phyloP scores from a whole-genome alignment of 2,329 filamentous ascomycete species.

The Fusarium denticulatum region DNA sequence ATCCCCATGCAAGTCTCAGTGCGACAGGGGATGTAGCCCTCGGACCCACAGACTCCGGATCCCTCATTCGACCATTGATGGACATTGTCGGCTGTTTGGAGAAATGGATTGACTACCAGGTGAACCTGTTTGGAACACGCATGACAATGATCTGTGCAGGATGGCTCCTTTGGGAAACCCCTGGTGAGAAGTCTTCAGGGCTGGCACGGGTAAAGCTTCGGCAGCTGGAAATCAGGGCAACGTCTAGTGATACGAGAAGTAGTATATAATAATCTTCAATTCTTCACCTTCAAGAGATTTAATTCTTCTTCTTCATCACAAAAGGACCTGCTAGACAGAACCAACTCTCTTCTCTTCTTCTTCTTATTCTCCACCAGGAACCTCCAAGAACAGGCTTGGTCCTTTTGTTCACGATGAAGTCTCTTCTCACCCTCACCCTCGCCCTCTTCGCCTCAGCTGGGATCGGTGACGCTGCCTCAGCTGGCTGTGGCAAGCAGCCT shows the following conservation, averaged over 20 bases:
- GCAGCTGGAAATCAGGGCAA: neutral
- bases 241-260: neutral
- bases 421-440: conserved; percentile 13
- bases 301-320: neutral
- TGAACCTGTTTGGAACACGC: conserved; percentile 1
- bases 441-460: conserved; percentile 19
- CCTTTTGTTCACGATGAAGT: conserved; percentile 2
- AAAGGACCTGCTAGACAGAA: conserved; percentile 23
- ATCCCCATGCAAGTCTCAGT: conserved; percentile 2
- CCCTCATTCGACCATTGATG: conserved; percentile 5
- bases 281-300: neutral
- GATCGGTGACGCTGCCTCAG: conserved; percentile 40
- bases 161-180: neutral
- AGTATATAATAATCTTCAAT: neutral
- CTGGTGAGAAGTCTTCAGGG: neutral
- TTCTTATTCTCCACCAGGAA: neutral
- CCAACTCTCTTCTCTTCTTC: neutral
- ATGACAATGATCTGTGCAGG: neutral
- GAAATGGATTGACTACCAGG: neutral
- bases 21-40: neutral
- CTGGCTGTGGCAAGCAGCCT: conserved; percentile 50
- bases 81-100: neutral
- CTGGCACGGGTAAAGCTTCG: neutral
- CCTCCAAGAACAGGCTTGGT: neutral
- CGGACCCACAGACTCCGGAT: conserved; percentile 18